Conservation (phyloP, 306 rosid genomes). For the Gastrolobium villosum region DNA sequence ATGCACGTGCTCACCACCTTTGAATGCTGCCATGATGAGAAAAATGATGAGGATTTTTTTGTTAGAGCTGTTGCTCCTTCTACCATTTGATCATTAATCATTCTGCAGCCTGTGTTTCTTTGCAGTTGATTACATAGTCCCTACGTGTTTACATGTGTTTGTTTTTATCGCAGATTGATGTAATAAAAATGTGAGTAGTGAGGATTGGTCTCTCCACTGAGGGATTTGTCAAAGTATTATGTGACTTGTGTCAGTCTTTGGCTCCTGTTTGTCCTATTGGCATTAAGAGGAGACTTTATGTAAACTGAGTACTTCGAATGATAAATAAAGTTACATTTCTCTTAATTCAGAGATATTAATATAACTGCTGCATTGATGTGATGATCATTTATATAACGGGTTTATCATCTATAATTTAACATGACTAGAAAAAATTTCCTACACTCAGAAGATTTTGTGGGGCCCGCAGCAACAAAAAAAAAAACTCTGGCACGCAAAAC, state of each 20-base stretch:
- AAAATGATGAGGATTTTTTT: conserved; percentile 41
- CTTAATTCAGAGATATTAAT: background rate
- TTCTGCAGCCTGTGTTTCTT: background rate
- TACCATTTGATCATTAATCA: conserved; percentile 8
- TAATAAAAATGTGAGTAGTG: conserved; percentile 22
- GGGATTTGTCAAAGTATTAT: background rate
- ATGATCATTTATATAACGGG: too few relatives aligned
- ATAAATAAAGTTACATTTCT: conserved; percentile 1
- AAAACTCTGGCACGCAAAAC: too few relatives aligned
- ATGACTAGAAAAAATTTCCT: too few relatives aligned
- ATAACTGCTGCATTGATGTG: too few relatives aligned
- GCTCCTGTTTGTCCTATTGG: conserved; percentile 10
- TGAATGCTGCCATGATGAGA: conserved; percentile 67
- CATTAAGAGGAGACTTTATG: background rate
- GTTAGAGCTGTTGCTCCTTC: conserved; percentile 43
- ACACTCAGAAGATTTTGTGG: too few relatives aligned
- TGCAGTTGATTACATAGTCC: too few relatives aligned
- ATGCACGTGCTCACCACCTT: conserved; percentile 69
- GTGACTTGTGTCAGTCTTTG: background rate
- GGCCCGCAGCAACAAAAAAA: too few relatives aligned
- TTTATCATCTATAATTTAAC: too few relatives aligned
- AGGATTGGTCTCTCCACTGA: background rate
- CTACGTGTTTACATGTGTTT: background rate
- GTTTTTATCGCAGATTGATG: background rate
- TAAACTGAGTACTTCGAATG: background rate